Evolutionary conservation across 805 yeast genomes (phyloP), one percentile per base, ranked within the genome.

Genomic region (Ogataea allantospora): DNA sequence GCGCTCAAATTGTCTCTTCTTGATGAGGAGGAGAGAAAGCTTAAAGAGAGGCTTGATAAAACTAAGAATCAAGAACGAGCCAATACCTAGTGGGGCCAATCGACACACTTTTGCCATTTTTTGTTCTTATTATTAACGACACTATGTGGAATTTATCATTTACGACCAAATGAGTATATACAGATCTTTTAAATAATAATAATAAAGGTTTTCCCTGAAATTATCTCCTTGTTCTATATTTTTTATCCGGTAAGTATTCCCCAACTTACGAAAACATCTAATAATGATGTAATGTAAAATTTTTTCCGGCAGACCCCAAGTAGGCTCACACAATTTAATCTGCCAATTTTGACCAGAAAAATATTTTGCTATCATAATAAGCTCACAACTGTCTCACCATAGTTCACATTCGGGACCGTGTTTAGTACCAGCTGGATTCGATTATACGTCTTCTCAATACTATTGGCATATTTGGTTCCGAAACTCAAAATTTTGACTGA

Each of bases 1-100:
- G 96, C 96, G 0, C 70, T 88, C 60, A 67, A 86, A 46, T 65
- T 87, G 33, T 81, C 89, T 31, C 58, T 88, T 26, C 59, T 82
- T 29, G 95, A 86, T 42, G 85, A 80, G 51, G 80, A 79, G 47
- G 78, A 77, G 27, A 61, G 82, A 35, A 65, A 63, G 32, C 38
- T 63, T 40, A 59, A 58, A 33, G 66, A 54, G 13, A 42, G 51
- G 6, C 17, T 35, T 16, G 32, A 23, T 21, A 28, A 20, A 7
- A 30, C 33, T 3, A 40, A 39, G 25, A 19, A 30, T 9, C 19
- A 18, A 7, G 17, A 27, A 11, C 24, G 23, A 10, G 12, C 32
- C 11, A 10, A 26, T 18, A 13, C 28, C 11, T 25, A 29, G 24
- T 20, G 6, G 8, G 13, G 5, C 11, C 7, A 11, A 5, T 7